A percentile compares a stretch with the other conserved stretches of the same genome.
Evolutionary conservation across 139 green algal species (phyloP).

Genomic region (Limnomonas spitsbergensis): DNA sequence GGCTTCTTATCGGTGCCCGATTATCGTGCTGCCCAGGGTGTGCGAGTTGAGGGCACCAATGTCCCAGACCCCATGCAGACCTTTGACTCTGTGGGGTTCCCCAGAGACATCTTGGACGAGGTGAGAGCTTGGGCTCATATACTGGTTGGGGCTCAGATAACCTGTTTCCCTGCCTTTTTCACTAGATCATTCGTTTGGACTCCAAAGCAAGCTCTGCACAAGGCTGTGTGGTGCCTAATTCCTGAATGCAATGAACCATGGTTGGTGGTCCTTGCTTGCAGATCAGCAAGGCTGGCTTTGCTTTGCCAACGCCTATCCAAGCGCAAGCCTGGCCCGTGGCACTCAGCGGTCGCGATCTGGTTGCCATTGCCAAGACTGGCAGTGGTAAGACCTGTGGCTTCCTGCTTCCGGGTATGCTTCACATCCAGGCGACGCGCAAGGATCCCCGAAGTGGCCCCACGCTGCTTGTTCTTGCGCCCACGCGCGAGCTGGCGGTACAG

Average conservation of each 20-base stretch:
- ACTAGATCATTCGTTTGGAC: too few relatives aligned
- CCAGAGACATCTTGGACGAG: constrained; percentile 73
- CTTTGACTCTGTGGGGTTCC: constrained; percentile 73
- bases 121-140: constrained; percentile 40
- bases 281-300: constrained; percentile 73
- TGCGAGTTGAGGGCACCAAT: constrained; percentile 52
- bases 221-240: too few relatives aligned
- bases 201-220: too few relatives aligned
- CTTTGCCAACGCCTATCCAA: constrained; percentile 81
- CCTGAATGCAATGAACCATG: too few relatives aligned
- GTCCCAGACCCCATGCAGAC: constrained; percentile 66
- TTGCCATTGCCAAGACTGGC: constrained; percentile 85
- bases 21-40: constrained; percentile 58
- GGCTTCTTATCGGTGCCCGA: constrained; percentile 35
- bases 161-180: too few relatives aligned
- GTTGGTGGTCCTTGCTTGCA: too few relatives aligned
- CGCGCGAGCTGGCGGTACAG: constrained; percentile 90
- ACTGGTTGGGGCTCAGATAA: too few relatives aligned
- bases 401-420: constrained; percentile 79
- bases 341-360: constrained; percentile 72
- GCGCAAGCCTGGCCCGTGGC: constrained; percentile 82
- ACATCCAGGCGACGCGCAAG: constrained; percentile 54
- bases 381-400: constrained; percentile 84
- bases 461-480: constrained; percentile 85
- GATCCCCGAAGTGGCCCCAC: constrained; percentile 71